A percentile compares a stretch with the other conserved stretches of the same genome.
phyloP scores from a whole-genome alignment of 202 grass and related monocot genomes.

The Bolboschoenoplectus hybrid region DNA sequence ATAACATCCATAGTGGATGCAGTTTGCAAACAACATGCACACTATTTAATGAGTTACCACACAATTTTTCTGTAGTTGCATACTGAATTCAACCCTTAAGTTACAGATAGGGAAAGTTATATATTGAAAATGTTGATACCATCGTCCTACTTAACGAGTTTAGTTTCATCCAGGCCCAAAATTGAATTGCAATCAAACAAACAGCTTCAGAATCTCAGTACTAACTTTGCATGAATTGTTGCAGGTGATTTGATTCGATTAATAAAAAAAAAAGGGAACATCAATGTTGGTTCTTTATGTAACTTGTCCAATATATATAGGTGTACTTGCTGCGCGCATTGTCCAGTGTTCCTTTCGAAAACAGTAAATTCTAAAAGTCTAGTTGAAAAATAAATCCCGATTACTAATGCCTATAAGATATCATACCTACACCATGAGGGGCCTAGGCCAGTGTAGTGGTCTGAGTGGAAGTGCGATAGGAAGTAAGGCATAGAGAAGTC shows the following conservation, averaged over 20 bases:
- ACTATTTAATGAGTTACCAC: background rate
- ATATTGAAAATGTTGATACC: background rate
- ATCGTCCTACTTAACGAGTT: background rate
- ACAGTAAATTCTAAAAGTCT: background rate
- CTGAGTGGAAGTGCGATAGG: conserved; percentile 94
- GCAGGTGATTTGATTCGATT: background rate
- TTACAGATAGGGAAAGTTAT: too few species aligned
- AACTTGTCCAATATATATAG: background rate
- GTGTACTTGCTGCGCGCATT: background rate
- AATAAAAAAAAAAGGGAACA: background rate
- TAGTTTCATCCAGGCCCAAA: background rate
- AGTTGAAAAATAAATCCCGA: background rate
- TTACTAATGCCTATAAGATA: background rate
- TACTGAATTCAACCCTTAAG: too few species aligned
- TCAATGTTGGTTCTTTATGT: background rate
- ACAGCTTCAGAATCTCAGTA: too few species aligned
- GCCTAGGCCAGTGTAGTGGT: conserved; percentile 74
- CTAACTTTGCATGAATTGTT: too few species aligned
- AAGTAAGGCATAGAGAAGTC: conserved; percentile 88
- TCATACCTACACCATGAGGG: conserved; percentile 57
- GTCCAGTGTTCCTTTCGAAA: background rate
- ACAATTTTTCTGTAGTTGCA: background rate
- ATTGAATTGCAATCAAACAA: background rate
- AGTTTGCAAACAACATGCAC: too few species aligned
- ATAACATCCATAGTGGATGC: too few species aligned